Conservation (phyloP, 192 early-diverging fungal genomes). For the Obelidium mucronatum region DNA sequence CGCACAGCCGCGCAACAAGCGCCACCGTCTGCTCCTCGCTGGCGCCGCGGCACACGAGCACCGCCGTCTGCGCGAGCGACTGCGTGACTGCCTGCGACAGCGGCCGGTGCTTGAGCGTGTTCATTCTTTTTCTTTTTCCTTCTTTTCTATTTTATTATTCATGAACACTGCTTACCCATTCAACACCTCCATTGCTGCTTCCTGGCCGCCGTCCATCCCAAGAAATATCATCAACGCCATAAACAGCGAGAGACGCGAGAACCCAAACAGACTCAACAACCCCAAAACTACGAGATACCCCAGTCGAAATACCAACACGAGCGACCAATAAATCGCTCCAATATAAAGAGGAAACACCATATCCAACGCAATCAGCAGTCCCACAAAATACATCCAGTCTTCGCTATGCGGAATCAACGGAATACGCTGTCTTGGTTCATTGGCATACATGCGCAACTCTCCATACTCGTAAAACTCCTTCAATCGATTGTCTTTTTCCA, state of each 20-base stretch:
- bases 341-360: background rate
- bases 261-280: conserved; percentile 10
- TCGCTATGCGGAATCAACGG: background rate
- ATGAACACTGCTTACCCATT: too few relatives aligned
- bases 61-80: conserved; percentile 18
- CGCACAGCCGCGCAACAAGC: background rate
- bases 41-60: background rate
- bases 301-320: background rate
- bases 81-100: too few relatives aligned
- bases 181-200: too few relatives aligned
- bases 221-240: background rate
- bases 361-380: background rate
- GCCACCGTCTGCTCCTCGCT: too few relatives aligned
- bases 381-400: conserved; percentile 2
- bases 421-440: background rate
- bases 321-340: background rate
- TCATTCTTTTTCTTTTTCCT: too few relatives aligned
- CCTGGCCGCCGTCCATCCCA: too few relatives aligned
- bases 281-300: background rate
- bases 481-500: conserved; percentile 22
- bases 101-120: too few relatives aligned
- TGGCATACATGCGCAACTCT: background rate
- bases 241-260: background rate
- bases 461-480: conserved; percentile 1
- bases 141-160: too few relatives aligned